A percentile compares a stretch with the other conserved stretches of the same genome.
Conservation (phyloP, 2,329 filamentous ascomycete genomes). For the Calcarisporium arbuscula region DNA sequence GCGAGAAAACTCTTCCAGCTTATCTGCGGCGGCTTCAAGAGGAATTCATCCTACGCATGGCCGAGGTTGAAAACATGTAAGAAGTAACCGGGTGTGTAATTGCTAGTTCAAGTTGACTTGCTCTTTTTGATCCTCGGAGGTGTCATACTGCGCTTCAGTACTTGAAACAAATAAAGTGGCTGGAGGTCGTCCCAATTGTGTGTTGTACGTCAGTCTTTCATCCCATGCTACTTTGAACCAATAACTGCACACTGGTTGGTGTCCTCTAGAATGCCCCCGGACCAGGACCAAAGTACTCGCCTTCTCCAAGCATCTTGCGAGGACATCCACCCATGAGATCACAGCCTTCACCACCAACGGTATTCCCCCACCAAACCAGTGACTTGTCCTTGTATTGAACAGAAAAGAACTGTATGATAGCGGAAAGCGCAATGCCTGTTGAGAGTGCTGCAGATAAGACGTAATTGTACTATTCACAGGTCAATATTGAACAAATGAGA, state of each 20-base stretch:
- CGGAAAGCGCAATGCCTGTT: conserved; percentile 33
- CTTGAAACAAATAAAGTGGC: too few relatives aligned
- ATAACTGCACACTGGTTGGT: too few relatives aligned
- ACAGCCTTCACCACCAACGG: conserved; percentile 24
- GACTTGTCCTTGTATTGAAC: conserved; percentile 32
- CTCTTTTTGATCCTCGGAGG: neutral
- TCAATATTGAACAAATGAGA: too few relatives aligned
- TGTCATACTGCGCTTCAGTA: neutral
- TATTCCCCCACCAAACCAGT: conserved; percentile 35
- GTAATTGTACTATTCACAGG: conserved; percentile 29
- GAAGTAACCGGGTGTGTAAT: neutral
- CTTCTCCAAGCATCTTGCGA: conserved; percentile 9
- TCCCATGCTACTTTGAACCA: too few relatives aligned
- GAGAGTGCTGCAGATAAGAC: conserved; percentile 36
- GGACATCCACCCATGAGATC: conserved; percentile 29
- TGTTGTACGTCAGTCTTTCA: too few relatives aligned
- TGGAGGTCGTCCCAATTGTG: too few relatives aligned
- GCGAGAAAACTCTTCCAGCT: conserved; percentile 49
- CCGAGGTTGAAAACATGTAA: conserved; percentile 45
- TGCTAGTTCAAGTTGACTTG: neutral
- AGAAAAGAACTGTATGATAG: conserved; percentile 36
- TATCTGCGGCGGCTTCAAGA: conserved; percentile 44
- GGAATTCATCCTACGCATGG: conserved; percentile 70
- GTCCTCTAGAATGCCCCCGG: conserved; percentile 8
- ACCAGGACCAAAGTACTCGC: conserved; percentile 21